phyloP scores from a whole-genome alignment of 495 filamentous ascomycete species.

The Podospora bellae-mahoneyi region DNA sequence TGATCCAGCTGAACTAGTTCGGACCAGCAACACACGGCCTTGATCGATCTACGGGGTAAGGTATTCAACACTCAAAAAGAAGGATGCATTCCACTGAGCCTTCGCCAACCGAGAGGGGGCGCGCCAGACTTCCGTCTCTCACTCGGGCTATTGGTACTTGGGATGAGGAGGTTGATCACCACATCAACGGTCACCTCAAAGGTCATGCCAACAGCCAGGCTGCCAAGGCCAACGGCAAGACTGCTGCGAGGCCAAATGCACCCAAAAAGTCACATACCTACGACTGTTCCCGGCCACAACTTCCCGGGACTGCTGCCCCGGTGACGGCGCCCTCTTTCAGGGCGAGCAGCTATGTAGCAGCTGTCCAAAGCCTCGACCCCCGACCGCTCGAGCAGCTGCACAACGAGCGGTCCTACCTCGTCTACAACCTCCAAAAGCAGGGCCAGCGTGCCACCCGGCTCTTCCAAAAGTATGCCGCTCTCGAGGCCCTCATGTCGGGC shows the following conservation, averaged over 20 bases:
- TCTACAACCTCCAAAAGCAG: conserved; percentile 37
- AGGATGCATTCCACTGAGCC: not conserved
- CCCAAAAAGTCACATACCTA: not conserved
- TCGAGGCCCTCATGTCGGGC: conserved; percentile 26
- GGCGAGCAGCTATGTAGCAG: conserved; percentile 10
- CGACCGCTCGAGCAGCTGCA: conserved; percentile 38
- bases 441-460: conserved; percentile 32
- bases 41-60: not conserved
- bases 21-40: not conserved
- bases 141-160: not conserved
- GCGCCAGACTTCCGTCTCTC: not conserved
- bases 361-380: conserved; percentile 25
- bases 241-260: not conserved
- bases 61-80: not conserved
- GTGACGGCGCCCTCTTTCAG: not conserved
- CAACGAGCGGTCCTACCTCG: conserved; percentile 40
- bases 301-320: not conserved
- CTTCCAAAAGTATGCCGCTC: conserved; percentile 29
- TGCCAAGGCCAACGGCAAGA: not conserved
- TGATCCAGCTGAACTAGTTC: not conserved
- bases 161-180: not conserved
- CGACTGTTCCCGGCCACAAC: conserved; percentile 1
- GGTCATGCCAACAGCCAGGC: conserved; percentile 1
- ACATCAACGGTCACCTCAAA: not conserved
- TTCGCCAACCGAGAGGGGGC: not conserved